Evolutionary conservation across 164 flowering plant genomes (phyloP), one percentile per base, ranked within the genome.

Genomic region (Protea cynaroides): DNA sequence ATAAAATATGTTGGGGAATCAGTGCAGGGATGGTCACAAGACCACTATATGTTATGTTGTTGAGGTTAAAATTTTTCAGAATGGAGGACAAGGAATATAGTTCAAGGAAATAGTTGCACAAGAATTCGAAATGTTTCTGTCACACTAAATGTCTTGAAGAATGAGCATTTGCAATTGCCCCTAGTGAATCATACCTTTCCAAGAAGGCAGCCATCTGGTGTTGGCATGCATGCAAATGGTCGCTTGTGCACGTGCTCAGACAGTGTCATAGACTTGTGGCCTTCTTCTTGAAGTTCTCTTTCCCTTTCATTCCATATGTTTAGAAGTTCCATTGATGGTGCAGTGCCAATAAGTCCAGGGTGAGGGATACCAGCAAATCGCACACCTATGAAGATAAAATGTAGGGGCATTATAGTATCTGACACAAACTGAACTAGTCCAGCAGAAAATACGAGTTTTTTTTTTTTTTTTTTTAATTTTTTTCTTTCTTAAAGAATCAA

Each of bases 261-360:
- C 53, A 94, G 76, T 69, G 81, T 86, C 10, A 84, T 63, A 29
- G 92, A 66, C 46, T 83, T 25, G n/a, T 71, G 83, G 25, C 96
- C 97, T 64, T 72, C 83, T 75, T 89, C 93, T 73, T 82, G 86
- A 3, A 92, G 63, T 54, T 86, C 65, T 64, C 74, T 81, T 58
- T 92, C 98, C 80, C 96, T 81, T 64, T 84, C 80, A 61, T 88
- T 92, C 98, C 98, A 92, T 75, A 90, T 85, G 13, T 75, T 72
- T 49, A 94, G 75, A 57, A 90, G 91, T 68, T 91, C 97, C 82
- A 70, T 84, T 56, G 98, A 94, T 63, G 98, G 98, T 44, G 96
- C 96, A 67, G 97, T 94, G 65, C 97, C 96, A 61, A 94, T 76
- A 74, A 91, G 66, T 51, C 98, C 97, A n/a, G 98, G 96, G 75